phyloP scores from a whole-genome alignment of 202 grass and related monocot genomes.

The Zizania palustris region DNA sequence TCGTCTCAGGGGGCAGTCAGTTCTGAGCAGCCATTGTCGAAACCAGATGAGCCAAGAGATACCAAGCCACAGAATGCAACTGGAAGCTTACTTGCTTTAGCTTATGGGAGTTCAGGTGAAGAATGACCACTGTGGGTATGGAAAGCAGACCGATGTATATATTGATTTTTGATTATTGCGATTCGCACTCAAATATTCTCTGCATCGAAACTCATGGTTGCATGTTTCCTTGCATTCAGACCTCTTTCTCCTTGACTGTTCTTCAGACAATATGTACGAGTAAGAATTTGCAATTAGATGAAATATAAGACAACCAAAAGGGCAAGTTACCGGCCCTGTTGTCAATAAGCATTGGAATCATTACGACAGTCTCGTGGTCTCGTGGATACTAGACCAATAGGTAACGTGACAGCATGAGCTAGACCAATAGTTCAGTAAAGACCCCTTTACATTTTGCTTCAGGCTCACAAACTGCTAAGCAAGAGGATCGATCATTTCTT shows the following conservation, averaged over 20 bases:
- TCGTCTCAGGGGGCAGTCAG: conserved; percentile 20
- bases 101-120: conserved; percentile 86
- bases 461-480: not conserved
- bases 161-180: conserved; percentile 36
- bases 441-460: conserved; percentile 29
- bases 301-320: not conserved
- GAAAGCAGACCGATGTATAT: conserved; percentile 15
- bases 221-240: not conserved
- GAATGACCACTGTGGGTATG: conserved; percentile 45
- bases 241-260: not conserved
- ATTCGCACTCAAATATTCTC: not conserved
- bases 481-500: conserved; percentile 2
- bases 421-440: not conserved
- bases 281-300: not conserved
- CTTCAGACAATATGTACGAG: not conserved
- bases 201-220: not conserved
- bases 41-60: conserved; percentile 35
- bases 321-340: no score
- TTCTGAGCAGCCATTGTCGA: conserved; percentile 23
- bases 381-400: not conserved
- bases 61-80: conserved; percentile 25
- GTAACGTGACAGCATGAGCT: not conserved
- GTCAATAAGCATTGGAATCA: not conserved
- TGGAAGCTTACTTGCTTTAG: conserved; percentile 77
- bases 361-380: not conserved